These are phyloP conservation scores for Nyssa sinensis DNA, from an alignment of 148 eudicot genomes.

Conservation along the genomic window DNA sequence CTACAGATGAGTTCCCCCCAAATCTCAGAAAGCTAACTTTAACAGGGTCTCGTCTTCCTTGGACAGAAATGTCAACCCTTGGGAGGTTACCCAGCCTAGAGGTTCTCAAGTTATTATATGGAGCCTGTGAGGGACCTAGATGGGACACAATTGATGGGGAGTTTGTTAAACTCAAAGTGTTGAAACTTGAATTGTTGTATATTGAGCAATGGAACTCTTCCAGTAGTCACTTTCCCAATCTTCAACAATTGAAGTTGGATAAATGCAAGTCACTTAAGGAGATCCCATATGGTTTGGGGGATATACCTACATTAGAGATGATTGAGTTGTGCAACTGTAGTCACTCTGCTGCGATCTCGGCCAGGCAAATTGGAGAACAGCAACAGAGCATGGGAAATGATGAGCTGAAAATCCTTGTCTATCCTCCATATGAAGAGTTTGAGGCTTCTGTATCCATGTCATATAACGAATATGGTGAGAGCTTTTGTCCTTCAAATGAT, in stretches of 20 bases:
- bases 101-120: slow-evolving; percentile 6
- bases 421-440: no score
- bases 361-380: background rate
- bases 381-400: background rate
- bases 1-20: background rate
- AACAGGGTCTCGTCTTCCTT: background rate
- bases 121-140: background rate
- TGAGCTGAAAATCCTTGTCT: background rate
- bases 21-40: background rate
- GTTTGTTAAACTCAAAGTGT: slow-evolving; percentile 17
- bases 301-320: slow-evolving; percentile 1
- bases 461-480: no score
- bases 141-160: slow-evolving; percentile 12
- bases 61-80: slow-evolving; percentile 20
- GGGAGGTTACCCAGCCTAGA: slow-evolving; percentile 23
- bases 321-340: slow-evolving; percentile 1
- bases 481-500: no score
- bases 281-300: slow-evolving; percentile 16
- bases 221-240: slow-evolving; percentile 8
- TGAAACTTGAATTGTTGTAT: slow-evolving; percentile 10
- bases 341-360: slow-evolving; percentile 6
- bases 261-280: background rate
- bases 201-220: slow-evolving; percentile 10
- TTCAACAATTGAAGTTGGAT: background rate
- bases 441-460: no score